Conservation (phyloP, 1,284 basidiomycete genomes). For the Gastroboletus turbinatus region DNA sequence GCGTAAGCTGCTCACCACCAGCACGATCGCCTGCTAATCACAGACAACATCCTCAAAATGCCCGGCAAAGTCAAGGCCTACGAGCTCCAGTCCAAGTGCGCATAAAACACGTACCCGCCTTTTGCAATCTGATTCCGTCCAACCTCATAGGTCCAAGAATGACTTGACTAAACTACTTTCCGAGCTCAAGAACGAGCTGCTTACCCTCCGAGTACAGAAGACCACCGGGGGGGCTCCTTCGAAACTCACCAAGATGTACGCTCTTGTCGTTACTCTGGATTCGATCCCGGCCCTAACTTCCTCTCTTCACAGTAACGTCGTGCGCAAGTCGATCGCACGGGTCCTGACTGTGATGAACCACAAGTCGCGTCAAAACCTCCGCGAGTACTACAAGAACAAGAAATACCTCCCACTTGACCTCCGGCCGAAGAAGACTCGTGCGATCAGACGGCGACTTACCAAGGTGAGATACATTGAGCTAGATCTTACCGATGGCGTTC, state of each 20-base stretch:
- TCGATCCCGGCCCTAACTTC: background rate
- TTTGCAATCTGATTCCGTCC: background rate
- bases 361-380: constrained; percentile 95
- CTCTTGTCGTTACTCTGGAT: constrained; percentile 13
- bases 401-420: constrained; percentile 97
- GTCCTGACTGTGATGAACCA: constrained; percentile 99
- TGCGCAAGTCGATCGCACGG: constrained; percentile 99
- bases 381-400: constrained; percentile 98
- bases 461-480: constrained; percentile 54
- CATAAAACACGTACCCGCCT: constrained; percentile 8
- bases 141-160: constrained; percentile 80
- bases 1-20: constrained; percentile 25
- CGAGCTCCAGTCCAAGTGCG: constrained; percentile 97
- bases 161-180: constrained; percentile 94
- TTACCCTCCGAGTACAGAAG: constrained; percentile 94
- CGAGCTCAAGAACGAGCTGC: constrained; percentile 96
- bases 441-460: constrained; percentile 94
- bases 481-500: background rate
- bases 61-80: constrained; percentile 93
- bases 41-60: constrained; percentile 52
- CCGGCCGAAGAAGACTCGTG: constrained; percentile 97
- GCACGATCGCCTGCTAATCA: constrained; percentile 20
- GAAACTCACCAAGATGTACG: constrained; percentile 98
- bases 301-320: constrained; percentile 68
- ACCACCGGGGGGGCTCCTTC: constrained; percentile 94